Conservation (phyloP, 208 protist species). For the Trypanosoma scelopori region DNA sequence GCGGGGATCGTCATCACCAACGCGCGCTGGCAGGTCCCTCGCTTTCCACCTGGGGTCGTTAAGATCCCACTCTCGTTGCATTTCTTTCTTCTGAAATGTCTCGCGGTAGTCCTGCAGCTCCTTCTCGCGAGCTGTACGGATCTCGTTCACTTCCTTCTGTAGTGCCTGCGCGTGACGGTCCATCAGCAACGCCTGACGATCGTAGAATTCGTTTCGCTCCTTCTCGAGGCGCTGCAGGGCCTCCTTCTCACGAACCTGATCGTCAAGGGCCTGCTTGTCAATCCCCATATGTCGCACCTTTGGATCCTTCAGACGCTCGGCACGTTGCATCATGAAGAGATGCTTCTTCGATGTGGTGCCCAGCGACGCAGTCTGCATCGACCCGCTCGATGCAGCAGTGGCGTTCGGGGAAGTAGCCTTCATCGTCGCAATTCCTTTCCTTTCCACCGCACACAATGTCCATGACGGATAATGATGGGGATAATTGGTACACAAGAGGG, state of each 20-base stretch:
- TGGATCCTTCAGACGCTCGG: constrained; percentile 88
- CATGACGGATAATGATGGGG: background rate
- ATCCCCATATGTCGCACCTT: constrained; percentile 92
- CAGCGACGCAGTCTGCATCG: constrained; percentile 1
- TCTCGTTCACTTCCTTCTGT: constrained; percentile 85
- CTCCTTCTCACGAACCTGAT: constrained; percentile 92
- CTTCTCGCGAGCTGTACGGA: constrained; percentile 70
- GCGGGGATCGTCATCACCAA: constrained; percentile 89
- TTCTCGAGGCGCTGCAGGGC: constrained; percentile 74
- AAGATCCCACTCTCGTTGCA: constrained; percentile 89
- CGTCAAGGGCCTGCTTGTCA: constrained; percentile 87
- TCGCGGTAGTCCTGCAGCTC: constrained; percentile 85
- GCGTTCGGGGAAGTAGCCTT: constrained; percentile 18
- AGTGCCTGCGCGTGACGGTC: constrained; percentile 85
- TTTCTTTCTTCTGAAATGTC: constrained; percentile 86
- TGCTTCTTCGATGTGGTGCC: constrained; percentile 63
- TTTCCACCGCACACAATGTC: background rate
- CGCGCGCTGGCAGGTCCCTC: constrained; percentile 85
- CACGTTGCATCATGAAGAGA: constrained; percentile 86
- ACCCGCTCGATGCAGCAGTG: background rate
- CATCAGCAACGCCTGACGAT: constrained; percentile 86
- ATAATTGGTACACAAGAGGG: background rate
- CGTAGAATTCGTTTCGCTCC: constrained; percentile 86
- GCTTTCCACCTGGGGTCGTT: constrained; percentile 80
- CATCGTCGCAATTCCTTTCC: constrained; percentile 4